Percentiles rank a stretch among this genome's conserved stretches.
Evolutionary conservation across 495 filamentous ascomycete species (phyloP).

Genomic region (Podospora pseudopauciseta): DNA sequence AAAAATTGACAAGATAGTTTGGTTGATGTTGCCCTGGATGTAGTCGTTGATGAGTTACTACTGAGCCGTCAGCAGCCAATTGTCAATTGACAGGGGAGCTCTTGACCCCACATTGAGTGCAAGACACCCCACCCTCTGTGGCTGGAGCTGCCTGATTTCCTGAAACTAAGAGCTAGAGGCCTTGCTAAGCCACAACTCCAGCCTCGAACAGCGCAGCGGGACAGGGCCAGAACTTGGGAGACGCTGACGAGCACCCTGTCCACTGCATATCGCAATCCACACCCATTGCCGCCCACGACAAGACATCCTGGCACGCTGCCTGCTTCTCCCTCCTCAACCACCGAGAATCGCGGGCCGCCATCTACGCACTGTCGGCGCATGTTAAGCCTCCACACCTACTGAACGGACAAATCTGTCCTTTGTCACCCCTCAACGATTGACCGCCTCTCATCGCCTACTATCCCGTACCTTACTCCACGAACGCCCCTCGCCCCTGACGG

Average conservation of each 20-base stretch:
- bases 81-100: background rate
- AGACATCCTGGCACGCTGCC: constrained; percentile 5
- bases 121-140: constrained; percentile 17
- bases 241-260: constrained; percentile 1
- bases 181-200: constrained; percentile 20
- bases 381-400: background rate
- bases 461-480: constrained; percentile 10
- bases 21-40: no score
- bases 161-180: background rate
- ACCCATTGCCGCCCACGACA: background rate
- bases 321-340: constrained; percentile 3
- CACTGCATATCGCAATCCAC: constrained; percentile 12
- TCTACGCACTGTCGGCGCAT: background rate
- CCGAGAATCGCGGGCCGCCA: background rate
- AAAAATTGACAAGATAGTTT: no score
- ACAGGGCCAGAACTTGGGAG: constrained; percentile 13
- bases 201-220: background rate
- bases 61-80: background rate
- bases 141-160: constrained; percentile 19
- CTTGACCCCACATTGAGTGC: background rate
- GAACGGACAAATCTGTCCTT: constrained; percentile 8
- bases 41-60: background rate
- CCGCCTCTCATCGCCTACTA: constrained; percentile 14
- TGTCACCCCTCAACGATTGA: constrained; percentile 15
- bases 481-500: background rate